Conservation (phyloP, 2,329 filamentous ascomycete species). For the Penicillium corylophilum region DNA sequence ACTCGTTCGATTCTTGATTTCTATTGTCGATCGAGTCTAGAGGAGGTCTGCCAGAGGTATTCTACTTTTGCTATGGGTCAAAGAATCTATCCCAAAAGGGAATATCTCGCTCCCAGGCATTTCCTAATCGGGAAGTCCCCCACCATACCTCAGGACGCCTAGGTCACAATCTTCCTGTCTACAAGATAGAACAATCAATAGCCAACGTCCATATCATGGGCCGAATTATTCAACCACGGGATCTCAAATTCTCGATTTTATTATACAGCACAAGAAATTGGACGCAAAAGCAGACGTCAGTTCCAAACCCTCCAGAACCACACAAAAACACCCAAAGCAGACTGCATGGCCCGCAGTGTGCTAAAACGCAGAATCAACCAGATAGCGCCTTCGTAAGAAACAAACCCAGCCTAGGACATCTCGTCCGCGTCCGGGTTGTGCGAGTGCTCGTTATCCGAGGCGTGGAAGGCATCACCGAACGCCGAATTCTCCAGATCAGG, state of each 20-base stretch:
- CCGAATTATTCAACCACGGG: neutral
- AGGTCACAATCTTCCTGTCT: neutral
- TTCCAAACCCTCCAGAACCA: conserved; percentile 18
- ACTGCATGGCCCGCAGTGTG: conserved; percentile 11
- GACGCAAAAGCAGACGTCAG: conserved; percentile 8
- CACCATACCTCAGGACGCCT: neutral
- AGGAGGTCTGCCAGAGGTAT: neutral
- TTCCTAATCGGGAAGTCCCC: conserved; percentile 5
- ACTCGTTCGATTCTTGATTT: neutral
- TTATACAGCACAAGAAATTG: conserved; percentile 11
- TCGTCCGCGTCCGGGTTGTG: conserved; percentile 43
- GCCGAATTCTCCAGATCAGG: conserved; percentile 74
- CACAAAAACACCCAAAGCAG: conserved; percentile 15
- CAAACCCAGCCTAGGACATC: conserved; percentile 31
- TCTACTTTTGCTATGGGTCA: neutral
- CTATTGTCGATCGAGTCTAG: neutral
- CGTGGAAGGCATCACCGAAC: conserved; percentile 79
- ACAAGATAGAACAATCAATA: neutral
- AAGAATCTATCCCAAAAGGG: neutral
- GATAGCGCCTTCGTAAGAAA: conserved; percentile 14
- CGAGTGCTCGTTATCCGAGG: conserved; percentile 48
- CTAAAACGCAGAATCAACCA: conserved; percentile 12
- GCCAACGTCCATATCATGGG: neutral
- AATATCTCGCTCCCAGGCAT: neutral
- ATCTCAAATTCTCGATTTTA: conserved; percentile 7